Conservation (phyloP, 1,284 basidiomycete genomes). For the Omphalotus olearius region DNA sequence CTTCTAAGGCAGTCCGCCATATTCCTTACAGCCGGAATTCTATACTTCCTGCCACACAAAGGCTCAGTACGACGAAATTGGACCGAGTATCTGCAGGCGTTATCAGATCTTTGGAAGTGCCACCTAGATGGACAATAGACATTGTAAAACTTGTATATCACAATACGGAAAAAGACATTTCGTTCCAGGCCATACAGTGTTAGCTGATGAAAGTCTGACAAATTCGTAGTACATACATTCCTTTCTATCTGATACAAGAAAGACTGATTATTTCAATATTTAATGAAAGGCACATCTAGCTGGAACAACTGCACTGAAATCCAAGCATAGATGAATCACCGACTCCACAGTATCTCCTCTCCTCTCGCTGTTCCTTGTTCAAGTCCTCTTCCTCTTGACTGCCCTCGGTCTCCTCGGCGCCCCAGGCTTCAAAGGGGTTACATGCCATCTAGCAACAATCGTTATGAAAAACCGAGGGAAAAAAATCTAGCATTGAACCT, state of each 20-base stretch:
- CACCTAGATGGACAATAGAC: slow-evolving; percentile 28
- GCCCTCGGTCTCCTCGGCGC: slow-evolving; percentile 49
- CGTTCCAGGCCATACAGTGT: no score
- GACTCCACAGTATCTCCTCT: slow-evolving; percentile 73
- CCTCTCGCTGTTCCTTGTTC: slow-evolving; percentile 61
- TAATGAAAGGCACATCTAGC: slow-evolving; percentile 41
- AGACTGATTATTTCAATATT: no score
- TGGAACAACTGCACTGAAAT: slow-evolving; percentile 92
- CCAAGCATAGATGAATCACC: slow-evolving; percentile 77
- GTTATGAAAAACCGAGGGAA: slow-evolving; percentile 2
- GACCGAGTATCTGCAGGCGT: slow-evolving; percentile 91
- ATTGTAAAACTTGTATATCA: no score
- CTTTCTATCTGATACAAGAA: no score
- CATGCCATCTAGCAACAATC: slow-evolving; percentile 62
- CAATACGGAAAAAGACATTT: no score
- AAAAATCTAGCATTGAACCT: slow-evolving; percentile 21
- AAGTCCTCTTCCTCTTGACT: slow-evolving; percentile 49
- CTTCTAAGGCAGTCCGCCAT: not conserved
- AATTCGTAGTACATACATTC: no score
- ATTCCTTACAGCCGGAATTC: slow-evolving; percentile 81
- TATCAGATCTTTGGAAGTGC: slow-evolving; percentile 95
- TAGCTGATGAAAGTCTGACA: no score
- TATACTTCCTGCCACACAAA: slow-evolving; percentile 97
- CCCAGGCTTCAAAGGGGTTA: slow-evolving; percentile 78
- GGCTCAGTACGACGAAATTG: slow-evolving; percentile 96